Evolutionary conservation across 2,329 filamentous ascomycete species (phyloP), one percentile per base, ranked within the genome.

Genomic region (Periglandula ipomoeae): DNA sequence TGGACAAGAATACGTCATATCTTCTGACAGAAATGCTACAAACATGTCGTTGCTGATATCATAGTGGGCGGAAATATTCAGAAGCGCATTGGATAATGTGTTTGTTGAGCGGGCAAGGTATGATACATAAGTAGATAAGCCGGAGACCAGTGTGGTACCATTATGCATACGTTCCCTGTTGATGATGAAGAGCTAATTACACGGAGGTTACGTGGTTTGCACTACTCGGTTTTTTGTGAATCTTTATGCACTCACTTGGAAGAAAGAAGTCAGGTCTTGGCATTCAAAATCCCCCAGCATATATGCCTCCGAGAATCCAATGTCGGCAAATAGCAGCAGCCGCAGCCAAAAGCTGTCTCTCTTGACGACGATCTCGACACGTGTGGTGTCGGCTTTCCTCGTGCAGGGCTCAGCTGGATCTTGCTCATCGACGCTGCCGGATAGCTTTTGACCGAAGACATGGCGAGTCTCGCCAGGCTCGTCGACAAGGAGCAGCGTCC

Each of bases 21-120:
- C 84, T n/a, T 77, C 72, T 0, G 82, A 85, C 24, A 87, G 70
- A 55, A 87, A 87, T 0, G 83, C 81, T 5, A 82, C 80, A 57
- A 88, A 87, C 81, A 87, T 85, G 50, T 82, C 80, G 58, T 88
- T 88, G 54, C 79, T 82, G 53, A 87, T 85, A 57, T 89, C 84
- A 61, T 89, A 89, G 55, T 89, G 85, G 4, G 83, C 82, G 2
- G 76, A 76, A 46, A 85, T 81, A 59, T 89, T 87, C 39, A 85
- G 69, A 10, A 79, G 71, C 1, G 79, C 70, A 54, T 78, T 79
- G 1, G 72, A 72, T 11, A 81, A 61, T 6, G 75, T 80, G 58
- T 83, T 82, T 10, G 74, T 76, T 40, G 70, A 72, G 50, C 74
- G 66, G 10, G 82, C 77, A 32, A 86, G 60, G 43, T 74, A 76